These are phyloP conservation scores for Lathyrus aphaca DNA, from an alignment of 306 rosid species.

Conservation along the genomic window DNA sequence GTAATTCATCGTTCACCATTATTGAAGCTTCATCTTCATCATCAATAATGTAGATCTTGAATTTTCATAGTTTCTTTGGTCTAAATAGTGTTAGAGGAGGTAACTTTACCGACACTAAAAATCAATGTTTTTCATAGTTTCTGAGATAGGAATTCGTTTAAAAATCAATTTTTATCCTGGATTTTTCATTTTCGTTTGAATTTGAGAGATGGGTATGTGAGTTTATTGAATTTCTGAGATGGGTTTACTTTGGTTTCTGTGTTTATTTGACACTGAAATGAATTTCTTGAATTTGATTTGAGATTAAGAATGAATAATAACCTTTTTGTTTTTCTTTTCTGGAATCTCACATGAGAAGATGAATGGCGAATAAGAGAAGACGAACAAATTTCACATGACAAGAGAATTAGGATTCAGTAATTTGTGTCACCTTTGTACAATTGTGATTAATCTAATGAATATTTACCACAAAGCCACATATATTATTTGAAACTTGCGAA, in stretches of 20 bases:
- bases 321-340: slow-evolving; percentile 10
- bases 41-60: no score
- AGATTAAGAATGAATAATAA: slow-evolving; percentile 2
- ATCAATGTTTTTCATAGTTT: background rate
- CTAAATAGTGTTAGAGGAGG: slow-evolving; percentile 95
- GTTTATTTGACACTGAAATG: slow-evolving; percentile 11
- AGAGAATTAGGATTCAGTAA: no score
- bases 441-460: no score
- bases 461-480: no score
- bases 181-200: slow-evolving; percentile 15
- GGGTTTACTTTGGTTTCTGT: slow-evolving; percentile 27
- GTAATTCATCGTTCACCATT: no score
- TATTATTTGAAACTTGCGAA: no score
- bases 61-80: no score
- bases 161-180: slow-evolving; percentile 18
- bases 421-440: no score
- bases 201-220: slow-evolving; percentile 32
- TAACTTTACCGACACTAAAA: slow-evolving; percentile 19
- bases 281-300: slow-evolving; percentile 26
- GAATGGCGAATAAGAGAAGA: no score
- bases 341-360: no score
- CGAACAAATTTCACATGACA: no score
- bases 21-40: no score
- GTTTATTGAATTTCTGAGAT: slow-evolving; percentile 22
- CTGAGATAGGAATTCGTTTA: background rate